Evolutionary conservation across 2,329 filamentous ascomycete genomes (phyloP), one percentile per base, ranked within the genome.

Genomic region (Colletotrichum sp.): DNA sequence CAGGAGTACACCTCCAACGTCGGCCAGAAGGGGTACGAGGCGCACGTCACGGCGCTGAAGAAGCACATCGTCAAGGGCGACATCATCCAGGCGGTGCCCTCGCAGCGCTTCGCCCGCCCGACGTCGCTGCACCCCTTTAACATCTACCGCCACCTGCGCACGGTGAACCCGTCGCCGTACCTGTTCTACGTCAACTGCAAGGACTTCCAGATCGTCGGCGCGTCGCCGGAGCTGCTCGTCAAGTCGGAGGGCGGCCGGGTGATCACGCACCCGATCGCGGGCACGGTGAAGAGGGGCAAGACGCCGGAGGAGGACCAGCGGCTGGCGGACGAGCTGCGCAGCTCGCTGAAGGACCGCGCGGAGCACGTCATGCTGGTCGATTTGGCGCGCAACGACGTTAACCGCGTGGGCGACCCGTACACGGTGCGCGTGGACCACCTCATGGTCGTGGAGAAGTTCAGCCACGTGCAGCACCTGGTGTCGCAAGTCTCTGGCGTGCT

Each of bases 311-410:
- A 98, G 82, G 97, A 99, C 83, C 92, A 94, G 79, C 88, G 87
- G 18, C 91, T 98, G 30, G 96, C 96, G 12, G 89, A 93, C 62
- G 94, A 95, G 85, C 91, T 98, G 75, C 91, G 92, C 64, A 91
- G 88, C 81, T 98, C 93, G 71, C 89, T 98, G 79, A 99, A 99
- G 86, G 97, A 99, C 87, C 92, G 95, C 69, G 95, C 95, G 67
- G 95, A 98, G 87, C 96, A 99, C 88, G 96, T 99, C 81, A 99
- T 99, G 97, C 89, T 99, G 80, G 97, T 99, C 63, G 96, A 99
- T 84, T 89, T 99, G 72, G 97, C 97, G 15, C 93, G 97, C 75
- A 99, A 99, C 89, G 97, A 99, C 85, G 92, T 99, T 80, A 99
- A 98, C 87, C 93, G 97, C 65, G 95, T 99, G 26, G 98, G 95